Base-by-base conservation (phyloP, 2,329 filamentous ascomycete species). In the Colletotrichum camelliae region DNA sequence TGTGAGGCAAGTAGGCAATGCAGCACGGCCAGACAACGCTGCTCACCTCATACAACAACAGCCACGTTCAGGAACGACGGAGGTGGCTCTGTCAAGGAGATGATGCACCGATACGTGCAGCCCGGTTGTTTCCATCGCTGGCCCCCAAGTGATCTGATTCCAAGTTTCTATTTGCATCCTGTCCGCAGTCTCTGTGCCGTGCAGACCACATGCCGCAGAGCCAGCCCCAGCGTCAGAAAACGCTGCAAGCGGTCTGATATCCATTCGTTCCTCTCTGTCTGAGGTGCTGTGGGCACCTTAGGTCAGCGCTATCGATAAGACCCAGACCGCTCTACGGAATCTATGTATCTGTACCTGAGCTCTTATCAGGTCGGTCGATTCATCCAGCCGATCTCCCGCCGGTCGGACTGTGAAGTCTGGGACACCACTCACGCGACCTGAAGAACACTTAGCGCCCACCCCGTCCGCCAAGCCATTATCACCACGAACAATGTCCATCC, bases 381-480 rank as follows among this genome's bases (percentile, higher is more conserved):
- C 70, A 29, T 31, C 39, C 24, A 67, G 39, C 57, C 65, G 33
- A 61, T 61, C 67, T 69, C 35, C 67, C 67, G 67, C 35, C 35
- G 67, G 67, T 69, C 67, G 39, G 55, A 68, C 66, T 52, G 31
- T 31, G 21, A 27, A 24, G 61, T 39, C 61, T 67, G 65, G 35
- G 62, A 62, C 66, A 61, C 27, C 58, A 55, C 43, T 75, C 73
- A 75, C 69, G 73, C 73, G 73, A 72, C 72, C 72, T 67, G 52
- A 29, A 65, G 55, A 65, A 64, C 13, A 27, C 33, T 52, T 31
- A 27, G 29, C 64, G 64, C 39, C 48, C 16, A 24, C 33, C 16
- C 13, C 13, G 60, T 24, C 35, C 62, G 37, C 62, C 62, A 66
- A 52, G 62, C 29, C 33, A 33, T 52, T n/a, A 18, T 61, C 62